Percentiles rank a stretch among this genome's conserved stretches.
Conservation (phyloP, 2,329 filamentous ascomycete species). For the Diaporthe citri region DNA sequence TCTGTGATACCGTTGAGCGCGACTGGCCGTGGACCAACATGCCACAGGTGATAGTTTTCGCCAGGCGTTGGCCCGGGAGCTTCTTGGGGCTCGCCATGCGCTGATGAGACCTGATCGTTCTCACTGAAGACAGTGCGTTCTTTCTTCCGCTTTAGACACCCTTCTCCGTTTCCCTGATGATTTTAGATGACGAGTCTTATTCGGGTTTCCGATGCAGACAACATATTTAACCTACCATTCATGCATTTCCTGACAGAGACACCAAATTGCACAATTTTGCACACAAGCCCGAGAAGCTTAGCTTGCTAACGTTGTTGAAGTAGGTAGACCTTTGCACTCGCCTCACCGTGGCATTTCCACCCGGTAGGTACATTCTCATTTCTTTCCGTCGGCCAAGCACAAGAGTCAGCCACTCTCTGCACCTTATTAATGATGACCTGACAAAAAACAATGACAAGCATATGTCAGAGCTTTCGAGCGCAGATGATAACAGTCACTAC, state of each 20-base stretch:
- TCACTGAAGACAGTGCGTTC: background rate
- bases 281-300: background rate
- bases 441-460: conserved; percentile 91
- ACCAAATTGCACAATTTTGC: conserved; percentile 46
- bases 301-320: conserved; percentile 33
- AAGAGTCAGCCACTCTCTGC: conserved; percentile 9
- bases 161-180: conserved; percentile 53
- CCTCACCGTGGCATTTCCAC: background rate
- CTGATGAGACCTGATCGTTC: background rate
- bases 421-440: conserved; percentile 79
- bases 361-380: conserved; percentile 31
- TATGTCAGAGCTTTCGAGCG: conserved; percentile 86
- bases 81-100: background rate
- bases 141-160: background rate
- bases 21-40: background rate
- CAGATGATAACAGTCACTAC: conserved; percentile 63
- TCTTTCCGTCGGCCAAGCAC: background rate
- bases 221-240: conserved; percentile 77
- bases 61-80: background rate
- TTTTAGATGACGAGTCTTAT: conserved; percentile 85
- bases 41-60: background rate
- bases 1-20: background rate
- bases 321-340: background rate
- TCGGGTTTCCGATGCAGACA: conserved; percentile 79
- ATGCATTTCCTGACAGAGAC: conserved; percentile 63